Evolutionary conservation across 2,329 filamentous ascomycete genomes (phyloP).

Genomic region (Fusarium newnesense): DNA sequence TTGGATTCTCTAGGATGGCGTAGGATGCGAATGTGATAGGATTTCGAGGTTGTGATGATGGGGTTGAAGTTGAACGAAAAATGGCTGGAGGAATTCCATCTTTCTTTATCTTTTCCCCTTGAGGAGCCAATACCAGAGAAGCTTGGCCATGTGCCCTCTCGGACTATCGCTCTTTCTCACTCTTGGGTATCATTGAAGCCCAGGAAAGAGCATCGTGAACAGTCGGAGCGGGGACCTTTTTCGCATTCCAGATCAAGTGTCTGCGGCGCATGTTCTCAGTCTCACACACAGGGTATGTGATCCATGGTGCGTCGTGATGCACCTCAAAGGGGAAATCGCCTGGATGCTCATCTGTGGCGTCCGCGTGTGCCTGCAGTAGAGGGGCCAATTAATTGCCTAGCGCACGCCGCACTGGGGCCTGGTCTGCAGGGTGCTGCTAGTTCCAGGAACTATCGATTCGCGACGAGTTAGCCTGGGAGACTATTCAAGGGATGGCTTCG

Average conservation of each 20-base stretch:
- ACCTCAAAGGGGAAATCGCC: conserved; percentile 18
- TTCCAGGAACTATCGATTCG: conserved; percentile 39
- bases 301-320: conserved; percentile 1
- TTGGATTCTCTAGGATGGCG: conserved; percentile 34
- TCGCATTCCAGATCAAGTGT: conserved; percentile 33
- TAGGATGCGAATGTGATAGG: conserved; percentile 18
- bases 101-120: conserved; percentile 10
- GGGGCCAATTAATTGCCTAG: conserved; percentile 1
- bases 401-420: conserved; percentile 1
- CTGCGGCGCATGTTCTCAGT: conserved; percentile 22
- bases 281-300: conserved; percentile 9
- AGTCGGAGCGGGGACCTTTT: not conserved
- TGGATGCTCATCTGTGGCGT: conserved; percentile 19
- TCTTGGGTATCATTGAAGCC: not conserved
- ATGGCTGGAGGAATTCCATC: conserved; percentile 22
- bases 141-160: conserved; percentile 24
- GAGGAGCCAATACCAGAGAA: not conserved
- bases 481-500: conserved; percentile 2
- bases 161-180: conserved; percentile 8
- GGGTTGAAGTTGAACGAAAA: conserved; percentile 7
- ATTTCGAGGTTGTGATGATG: conserved; percentile 11
- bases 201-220: conserved; percentile 24
- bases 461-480: conserved; percentile 3
- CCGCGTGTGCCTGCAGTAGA: conserved; percentile 35
- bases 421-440: conserved; percentile 17